phyloP scores from a whole-genome alignment of 371 early-diverging fungal genomes.

The Zychaea mexicana region DNA sequence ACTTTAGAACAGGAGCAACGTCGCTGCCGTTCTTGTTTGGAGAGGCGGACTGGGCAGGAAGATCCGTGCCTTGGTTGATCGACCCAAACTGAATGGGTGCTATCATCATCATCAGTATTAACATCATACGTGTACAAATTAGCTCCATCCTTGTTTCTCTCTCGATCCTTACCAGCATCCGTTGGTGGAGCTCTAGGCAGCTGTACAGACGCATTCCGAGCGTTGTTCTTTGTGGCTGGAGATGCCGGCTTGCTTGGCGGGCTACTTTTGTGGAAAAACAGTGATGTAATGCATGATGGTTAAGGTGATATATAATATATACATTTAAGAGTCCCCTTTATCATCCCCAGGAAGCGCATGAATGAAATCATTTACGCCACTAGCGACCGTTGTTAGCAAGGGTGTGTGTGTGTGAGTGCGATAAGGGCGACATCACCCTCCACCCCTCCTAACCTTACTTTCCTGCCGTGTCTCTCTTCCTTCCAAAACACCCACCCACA shows the following conservation, averaged over 20 bases:
- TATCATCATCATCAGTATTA: not conserved
- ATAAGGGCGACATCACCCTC: too few species aligned
- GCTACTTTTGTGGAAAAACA: slow-evolving; percentile 5
- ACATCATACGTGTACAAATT: not conserved
- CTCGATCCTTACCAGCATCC: slow-evolving; percentile 30
- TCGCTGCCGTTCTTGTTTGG: slow-evolving; percentile 16
- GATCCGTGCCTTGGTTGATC: slow-evolving; percentile 43
- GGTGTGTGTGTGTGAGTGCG: too few species aligned
- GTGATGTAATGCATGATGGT: not conserved
- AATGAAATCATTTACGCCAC: slow-evolving; percentile 5
- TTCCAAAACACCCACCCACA: too few species aligned
- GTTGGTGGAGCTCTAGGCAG: slow-evolving; percentile 45
- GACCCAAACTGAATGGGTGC: slow-evolving; percentile 63
- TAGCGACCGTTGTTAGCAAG: too few species aligned
- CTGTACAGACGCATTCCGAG: slow-evolving; percentile 41
- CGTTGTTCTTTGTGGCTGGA: slow-evolving; percentile 14
- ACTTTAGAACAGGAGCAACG: slow-evolving; percentile 20
- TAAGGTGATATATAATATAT: slow-evolving; percentile 11
- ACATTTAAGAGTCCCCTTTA: not conserved
- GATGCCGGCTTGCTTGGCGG: slow-evolving; percentile 14
- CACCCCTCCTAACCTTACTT: not conserved
- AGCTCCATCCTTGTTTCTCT: too few species aligned
- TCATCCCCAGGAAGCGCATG: not conserved
- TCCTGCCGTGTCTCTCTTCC: not conserved
- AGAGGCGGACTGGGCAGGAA: slow-evolving; percentile 16